These are phyloP conservation scores for Miscanthus lutarioriparius DNA, from an alignment of 176 grass and related monocot genomes.

Conservation along the genomic window DNA sequence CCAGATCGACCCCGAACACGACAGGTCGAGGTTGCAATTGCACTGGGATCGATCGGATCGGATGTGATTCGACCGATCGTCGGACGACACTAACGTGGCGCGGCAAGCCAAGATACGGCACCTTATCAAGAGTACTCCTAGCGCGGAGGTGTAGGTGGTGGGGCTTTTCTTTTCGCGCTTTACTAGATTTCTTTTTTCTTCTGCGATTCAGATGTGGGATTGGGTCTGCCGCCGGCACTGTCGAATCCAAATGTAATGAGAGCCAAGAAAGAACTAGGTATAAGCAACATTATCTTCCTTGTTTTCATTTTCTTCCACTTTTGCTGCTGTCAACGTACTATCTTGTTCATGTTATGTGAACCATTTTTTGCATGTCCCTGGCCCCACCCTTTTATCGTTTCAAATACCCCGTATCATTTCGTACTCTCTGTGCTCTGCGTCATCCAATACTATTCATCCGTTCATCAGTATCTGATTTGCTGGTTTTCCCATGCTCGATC, in stretches of 20 bases:
- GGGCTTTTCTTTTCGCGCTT: background rate
- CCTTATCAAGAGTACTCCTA: background rate
- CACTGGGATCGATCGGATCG: background rate
- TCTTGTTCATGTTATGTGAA: too few species aligned
- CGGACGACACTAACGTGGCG: background rate
- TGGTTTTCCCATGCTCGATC: too few species aligned
- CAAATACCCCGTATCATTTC: too few species aligned
- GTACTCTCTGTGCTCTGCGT: too few species aligned
- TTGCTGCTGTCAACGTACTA: background rate
- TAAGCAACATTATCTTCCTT: background rate
- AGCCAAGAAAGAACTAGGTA: background rate
- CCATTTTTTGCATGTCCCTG: too few species aligned
- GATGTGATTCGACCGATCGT: background rate
- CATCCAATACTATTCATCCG: too few species aligned
- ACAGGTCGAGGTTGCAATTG: slow-evolving; percentile 11
- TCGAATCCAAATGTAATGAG: background rate
- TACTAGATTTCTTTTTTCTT: background rate
- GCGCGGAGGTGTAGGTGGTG: background rate
- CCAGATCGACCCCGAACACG: background rate
- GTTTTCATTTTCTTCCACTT: background rate
- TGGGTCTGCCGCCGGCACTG: background rate
- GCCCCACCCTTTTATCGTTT: too few species aligned
- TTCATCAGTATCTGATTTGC: too few species aligned
- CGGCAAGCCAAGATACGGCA: background rate
- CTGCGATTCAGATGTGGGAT: background rate